Evolutionary conservation across 1,284 basidiomycete genomes (phyloP), one percentile per base, ranked within the genome.

Genomic region (Wolfiporia cocos): DNA sequence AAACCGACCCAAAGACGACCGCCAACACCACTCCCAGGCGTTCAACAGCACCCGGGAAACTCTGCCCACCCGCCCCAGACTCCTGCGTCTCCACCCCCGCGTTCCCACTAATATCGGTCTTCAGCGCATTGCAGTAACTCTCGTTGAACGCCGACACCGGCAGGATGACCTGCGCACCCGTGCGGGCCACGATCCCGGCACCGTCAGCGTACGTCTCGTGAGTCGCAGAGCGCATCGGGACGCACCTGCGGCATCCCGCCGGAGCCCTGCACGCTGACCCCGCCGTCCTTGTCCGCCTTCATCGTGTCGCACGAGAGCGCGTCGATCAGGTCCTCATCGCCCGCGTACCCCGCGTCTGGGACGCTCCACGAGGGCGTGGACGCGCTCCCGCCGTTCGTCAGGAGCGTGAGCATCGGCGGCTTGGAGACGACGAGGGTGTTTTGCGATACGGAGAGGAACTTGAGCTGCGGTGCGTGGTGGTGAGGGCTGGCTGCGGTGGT

Each of bases 381-480:
- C 11, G 61, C 53, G 29, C 55, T 58, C 28, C 86, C 86, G 22
- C 67, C 63, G 63, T 87, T 87, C 15, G 81, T 78, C 39, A 89
- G 59, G 14, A 87, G 68, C 5, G 78, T 65, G 36, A 88, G 69
- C 48, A 90, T 60, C 1, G 84, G 82, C 0, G 73, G 66, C 60
- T 89, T 89, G 37, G 69, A 73, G 21, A 86, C 58, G 0, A 70
- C 76, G 32, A 87, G 63, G 1, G 76, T 68, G 44, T 71, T 65
- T 34, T 62, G 68, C 57, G 50, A 63, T 36, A 57, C 66, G 53
- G 46, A 62, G 44, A 77, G 58, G 56, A 77, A 75, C 43, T 60
- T 66, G 42, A 76, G 66, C 69, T 83, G 53, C 15, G 29, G 29
- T 39, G 18, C 6, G 37, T n/a, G 1, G 26, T 12, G n/a, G 20